Conservation (phyloP, 2,329 filamentous ascomycete species). For the Apiospora phragmitis region DNA sequence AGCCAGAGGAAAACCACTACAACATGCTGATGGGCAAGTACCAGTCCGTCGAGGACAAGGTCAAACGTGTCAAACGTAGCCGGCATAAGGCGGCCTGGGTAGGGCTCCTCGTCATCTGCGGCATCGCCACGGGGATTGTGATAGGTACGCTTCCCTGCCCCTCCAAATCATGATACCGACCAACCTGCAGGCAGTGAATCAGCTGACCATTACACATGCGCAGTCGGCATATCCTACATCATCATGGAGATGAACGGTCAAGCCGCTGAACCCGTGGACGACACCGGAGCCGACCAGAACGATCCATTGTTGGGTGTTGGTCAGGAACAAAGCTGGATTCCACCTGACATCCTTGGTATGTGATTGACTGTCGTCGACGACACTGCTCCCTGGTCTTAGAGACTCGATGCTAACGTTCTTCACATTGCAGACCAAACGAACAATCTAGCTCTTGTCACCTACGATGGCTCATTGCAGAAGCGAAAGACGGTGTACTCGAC, state of each 20-base stretch:
- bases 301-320: too few species aligned
- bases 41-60: background rate
- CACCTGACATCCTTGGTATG: background rate
- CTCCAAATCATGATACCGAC: too few species aligned
- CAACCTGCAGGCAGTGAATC: too few species aligned
- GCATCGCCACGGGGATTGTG: background rate
- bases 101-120: background rate
- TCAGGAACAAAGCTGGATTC: background rate
- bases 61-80: background rate
- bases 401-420: background rate
- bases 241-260: background rate
- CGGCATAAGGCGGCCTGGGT: background rate
- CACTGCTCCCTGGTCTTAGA: background rate
- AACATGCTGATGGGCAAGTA: background rate
- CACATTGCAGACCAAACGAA: background rate
- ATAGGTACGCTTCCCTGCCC: background rate
- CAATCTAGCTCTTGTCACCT: background rate
- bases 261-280: background rate
- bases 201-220: background rate
- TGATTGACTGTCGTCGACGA: background rate
- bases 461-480: background rate
- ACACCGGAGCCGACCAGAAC: background rate
- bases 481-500: background rate
- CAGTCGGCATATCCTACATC: background rate
- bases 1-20: background rate